These are phyloP conservation scores for Debaryomyces prosopidis DNA, from an alignment of 805 yeast species.

Conservation along the genomic window DNA sequence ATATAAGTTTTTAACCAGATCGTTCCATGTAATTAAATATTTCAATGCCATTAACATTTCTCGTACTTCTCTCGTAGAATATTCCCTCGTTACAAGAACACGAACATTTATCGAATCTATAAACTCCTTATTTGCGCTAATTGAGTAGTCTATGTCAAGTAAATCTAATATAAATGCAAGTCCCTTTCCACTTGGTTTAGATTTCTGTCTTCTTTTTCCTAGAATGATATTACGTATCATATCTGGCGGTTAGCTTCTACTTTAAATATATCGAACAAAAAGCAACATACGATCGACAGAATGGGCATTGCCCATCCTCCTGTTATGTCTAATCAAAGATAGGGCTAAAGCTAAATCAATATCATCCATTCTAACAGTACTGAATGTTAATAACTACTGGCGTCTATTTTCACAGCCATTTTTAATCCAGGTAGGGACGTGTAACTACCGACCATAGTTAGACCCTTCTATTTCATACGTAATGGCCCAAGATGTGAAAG, in stretches of 20 bases:
- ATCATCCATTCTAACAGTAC: not conserved
- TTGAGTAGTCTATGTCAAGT: slow-evolving; percentile 1
- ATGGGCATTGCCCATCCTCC: not conserved
- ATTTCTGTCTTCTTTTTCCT: not conserved
- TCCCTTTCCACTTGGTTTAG: not conserved
- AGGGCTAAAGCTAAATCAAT: slow-evolving; percentile 9
- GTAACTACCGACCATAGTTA: too few relatives aligned
- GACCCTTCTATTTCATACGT: too few relatives aligned
- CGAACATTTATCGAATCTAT: not conserved
- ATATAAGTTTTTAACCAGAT: slow-evolving; percentile 6
- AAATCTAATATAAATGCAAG: not conserved
- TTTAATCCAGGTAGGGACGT: too few relatives aligned
- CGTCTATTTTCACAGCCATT: too few relatives aligned
- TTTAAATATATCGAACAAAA: not conserved
- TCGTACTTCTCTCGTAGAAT: not conserved
- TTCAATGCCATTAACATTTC: not conserved
- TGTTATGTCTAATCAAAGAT: slow-evolving; percentile 7
- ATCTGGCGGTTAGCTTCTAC: not conserved
- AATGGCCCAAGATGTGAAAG: too few relatives aligned
- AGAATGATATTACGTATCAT: not conserved
- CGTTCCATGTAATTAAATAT: slow-evolving; percentile 3
- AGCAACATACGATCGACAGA: slow-evolving; percentile 3
- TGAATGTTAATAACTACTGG: too few relatives aligned
- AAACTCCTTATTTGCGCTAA: not conserved
- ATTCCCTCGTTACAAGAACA: not conserved